Evolutionary conservation across 306 rosid genomes (phyloP), one percentile per base, ranked within the genome.

Genomic region (Vachellia collinsii): DNA sequence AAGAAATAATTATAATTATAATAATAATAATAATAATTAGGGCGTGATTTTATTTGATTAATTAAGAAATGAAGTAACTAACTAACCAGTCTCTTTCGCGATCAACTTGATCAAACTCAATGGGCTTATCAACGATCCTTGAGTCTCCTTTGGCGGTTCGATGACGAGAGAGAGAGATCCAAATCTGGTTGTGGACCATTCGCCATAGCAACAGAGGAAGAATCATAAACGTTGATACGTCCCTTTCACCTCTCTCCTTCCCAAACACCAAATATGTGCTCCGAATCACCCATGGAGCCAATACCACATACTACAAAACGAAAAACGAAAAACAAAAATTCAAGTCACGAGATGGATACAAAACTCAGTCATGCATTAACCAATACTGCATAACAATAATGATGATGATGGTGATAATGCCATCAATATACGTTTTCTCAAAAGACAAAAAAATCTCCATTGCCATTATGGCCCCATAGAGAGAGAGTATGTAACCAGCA

Each of bases 41-140:
- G 34, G 34, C 34, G 34, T 2, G 1, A 29, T 29, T 29, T 29
- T 29, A 29, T 29, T 29, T 29, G 34, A 29, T 29, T 29, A 29
- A 29, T 29, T 29, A 29, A 29, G 34, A 29, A 29, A 29, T 29
- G 34, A 29, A 29, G 34, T 29, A 29, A 29, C 34, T 29, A 50
- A 50, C 76, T 56, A 13, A 90, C 94, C 94, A 90, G 47, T 85
- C 81, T 77, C 81, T 81, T 83, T 91, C 95, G 76, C 95, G 80
- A 51, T 91, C 95, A 62, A 91, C 90, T 89, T 91, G 95, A 13
- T 91, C 95, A 50, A 91, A 91, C 11, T 91, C 95, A 19, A 91
- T 85, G 56, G 90, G 85, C 22, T 85, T 87, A 67, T 91, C 95
- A 0, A 91, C 79, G 14, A 91, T 91, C 76, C 89, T 80, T 8